Evolutionary conservation across 202 grass and related monocot species (phyloP).

Genomic region (Panicum hallii): DNA sequence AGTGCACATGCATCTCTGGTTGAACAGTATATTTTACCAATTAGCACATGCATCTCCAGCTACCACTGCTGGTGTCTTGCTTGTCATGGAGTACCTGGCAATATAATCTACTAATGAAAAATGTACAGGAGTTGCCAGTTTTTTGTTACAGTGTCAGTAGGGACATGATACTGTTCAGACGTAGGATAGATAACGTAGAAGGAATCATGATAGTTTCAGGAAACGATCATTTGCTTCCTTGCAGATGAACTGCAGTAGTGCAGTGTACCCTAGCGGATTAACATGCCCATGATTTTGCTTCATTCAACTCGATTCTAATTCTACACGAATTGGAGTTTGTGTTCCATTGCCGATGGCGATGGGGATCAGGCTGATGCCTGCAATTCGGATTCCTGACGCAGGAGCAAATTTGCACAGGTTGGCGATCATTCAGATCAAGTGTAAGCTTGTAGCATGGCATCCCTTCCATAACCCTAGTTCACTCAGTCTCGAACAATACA

Average conservation of each 20-base stretch:
- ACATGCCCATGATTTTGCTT: not conserved
- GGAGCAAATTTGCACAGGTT: too few species aligned
- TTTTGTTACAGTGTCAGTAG: conserved; percentile 1
- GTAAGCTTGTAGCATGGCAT: not conserved
- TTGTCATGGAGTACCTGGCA: conserved; percentile 13
- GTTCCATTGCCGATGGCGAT: too few species aligned
- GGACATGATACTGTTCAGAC: conserved; percentile 7
- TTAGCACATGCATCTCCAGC: too few species aligned
- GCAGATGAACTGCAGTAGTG: not conserved
- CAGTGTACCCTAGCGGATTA: not conserved
- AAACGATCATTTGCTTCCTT: not conserved
- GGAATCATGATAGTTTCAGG: not conserved
- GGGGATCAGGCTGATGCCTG: too few species aligned
- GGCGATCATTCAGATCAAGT: not conserved
- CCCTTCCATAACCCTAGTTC: conserved; percentile 14
- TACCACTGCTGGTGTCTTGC: too few species aligned
- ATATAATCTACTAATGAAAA: conserved; percentile 2
- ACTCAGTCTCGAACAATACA: not conserved
- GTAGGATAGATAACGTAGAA: conserved; percentile 1
- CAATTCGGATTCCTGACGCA: too few species aligned
- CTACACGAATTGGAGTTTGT: too few species aligned
- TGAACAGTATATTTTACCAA: too few species aligned
- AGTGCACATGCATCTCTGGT: too few species aligned
- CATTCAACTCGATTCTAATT: not conserved
- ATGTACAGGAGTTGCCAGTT: not conserved